These are phyloP conservation scores for Tetrahymena borealis DNA, from an alignment of 73 alveolate species.

Conservation along the genomic window DNA sequence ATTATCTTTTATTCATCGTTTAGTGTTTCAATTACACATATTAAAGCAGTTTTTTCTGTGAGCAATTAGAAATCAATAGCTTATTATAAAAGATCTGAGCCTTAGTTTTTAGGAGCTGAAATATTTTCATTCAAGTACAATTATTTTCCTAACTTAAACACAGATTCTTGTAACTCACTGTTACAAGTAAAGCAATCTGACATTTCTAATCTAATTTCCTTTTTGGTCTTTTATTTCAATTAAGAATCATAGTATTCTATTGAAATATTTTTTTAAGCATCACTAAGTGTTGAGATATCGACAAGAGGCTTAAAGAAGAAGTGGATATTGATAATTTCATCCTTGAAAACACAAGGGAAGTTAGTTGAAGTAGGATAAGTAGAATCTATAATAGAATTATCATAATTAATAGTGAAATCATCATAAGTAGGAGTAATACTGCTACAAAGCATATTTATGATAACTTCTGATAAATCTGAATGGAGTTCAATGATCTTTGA, in stretches of 20 bases:
- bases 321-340: neutral
- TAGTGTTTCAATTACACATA: neutral
- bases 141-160: neutral
- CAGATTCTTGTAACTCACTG: neutral
- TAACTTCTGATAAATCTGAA: conserved; percentile 36
- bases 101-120: neutral
- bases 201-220: neutral
- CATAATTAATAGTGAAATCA: neutral
- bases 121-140: neutral
- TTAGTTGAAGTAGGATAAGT: neutral
- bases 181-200: neutral
- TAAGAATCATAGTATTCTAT: neutral
- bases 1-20: neutral
- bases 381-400: neutral
- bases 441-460: conserved; percentile 41
- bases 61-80: neutral
- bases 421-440: conserved; percentile 38
- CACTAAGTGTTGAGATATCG: neutral
- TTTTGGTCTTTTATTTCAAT: neutral
- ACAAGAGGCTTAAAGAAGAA: neutral
- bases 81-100: neutral
- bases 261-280: neutral
- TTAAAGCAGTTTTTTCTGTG: neutral
- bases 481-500: conserved; percentile 33
- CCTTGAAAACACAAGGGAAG: neutral